These are phyloP conservation scores for Karstenula rhodostoma DNA, from an alignment of 2,329 filamentous ascomycete species.

Conservation along the genomic window DNA sequence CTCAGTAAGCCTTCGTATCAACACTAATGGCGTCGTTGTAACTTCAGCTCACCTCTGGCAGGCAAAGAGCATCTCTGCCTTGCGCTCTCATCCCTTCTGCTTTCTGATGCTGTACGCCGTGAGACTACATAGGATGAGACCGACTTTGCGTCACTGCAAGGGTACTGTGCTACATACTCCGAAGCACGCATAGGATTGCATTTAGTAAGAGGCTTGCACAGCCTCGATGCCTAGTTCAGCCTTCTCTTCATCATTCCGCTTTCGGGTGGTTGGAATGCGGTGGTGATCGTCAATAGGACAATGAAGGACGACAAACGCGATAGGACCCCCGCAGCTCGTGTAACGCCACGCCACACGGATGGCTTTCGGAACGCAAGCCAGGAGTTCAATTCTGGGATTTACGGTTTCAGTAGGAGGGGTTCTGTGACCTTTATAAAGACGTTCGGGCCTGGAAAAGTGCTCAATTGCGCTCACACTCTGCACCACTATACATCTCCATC, in stretches of 20 bases:
- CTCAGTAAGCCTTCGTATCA: background rate
- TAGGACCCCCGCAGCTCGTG: conserved; percentile 7
- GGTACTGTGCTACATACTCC: background rate
- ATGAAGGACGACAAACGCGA: conserved; percentile 3
- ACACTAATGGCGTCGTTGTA: background rate
- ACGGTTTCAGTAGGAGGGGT: conserved; percentile 8
- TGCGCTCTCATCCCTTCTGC: background rate
- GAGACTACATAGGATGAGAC: background rate
- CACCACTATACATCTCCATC: background rate
- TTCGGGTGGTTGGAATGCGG: background rate
- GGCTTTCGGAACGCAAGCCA: background rate
- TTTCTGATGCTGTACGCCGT: background rate
- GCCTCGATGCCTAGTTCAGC: background rate
- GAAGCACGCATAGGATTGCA: background rate
- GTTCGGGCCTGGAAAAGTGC: background rate
- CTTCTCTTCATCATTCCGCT: conserved; percentile 1
- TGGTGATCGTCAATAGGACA: background rate
- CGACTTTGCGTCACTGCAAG: background rate
- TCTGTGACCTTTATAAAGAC: background rate
- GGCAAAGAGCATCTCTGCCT: background rate
- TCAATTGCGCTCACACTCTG: background rate
- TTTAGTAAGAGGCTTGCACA: conserved; percentile 1
- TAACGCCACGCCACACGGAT: conserved; percentile 1
- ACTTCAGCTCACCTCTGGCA: background rate
- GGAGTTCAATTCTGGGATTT: background rate